Conservation (phyloP, 768 basidiomycete genomes). For the Pholiota microspora region DNA sequence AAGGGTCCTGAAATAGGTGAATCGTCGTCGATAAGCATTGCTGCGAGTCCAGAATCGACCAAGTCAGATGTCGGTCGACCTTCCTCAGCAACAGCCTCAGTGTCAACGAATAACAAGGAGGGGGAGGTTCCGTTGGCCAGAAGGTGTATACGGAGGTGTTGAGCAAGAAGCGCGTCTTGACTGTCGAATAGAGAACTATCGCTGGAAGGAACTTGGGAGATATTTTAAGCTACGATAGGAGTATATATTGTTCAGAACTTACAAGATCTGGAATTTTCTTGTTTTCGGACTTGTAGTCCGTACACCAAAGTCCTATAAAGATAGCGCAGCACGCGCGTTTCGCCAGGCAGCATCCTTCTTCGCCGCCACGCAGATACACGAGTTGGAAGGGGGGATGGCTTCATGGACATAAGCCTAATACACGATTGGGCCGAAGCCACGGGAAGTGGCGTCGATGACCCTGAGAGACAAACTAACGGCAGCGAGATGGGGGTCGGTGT, state of each 20-base stretch:
- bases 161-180: conserved; percentile 15
- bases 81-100: conserved; percentile 7
- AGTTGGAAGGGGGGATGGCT: background rate
- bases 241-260: too few relatives aligned
- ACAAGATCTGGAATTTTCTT: too few relatives aligned
- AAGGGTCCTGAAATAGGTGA: background rate
- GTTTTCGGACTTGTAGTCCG: conserved; percentile 12
- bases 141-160: conserved; percentile 8
- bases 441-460: conserved; percentile 3
- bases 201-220: background rate
- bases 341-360: background rate
- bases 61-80: background rate
- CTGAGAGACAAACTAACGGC: background rate
- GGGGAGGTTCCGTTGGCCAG: conserved; percentile 3
- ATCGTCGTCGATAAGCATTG: background rate
- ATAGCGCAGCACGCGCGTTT: conserved; percentile 3
- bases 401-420: background rate
- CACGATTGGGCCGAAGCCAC: background rate
- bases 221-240: background rate
- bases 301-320: conserved; percentile 16
- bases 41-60: background rate
- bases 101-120: conserved; percentile 5
- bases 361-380: background rate
- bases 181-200: conserved; percentile 8
- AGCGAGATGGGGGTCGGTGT: background rate